Base-by-base conservation (phyloP, 768 basidiomycete species). In the Mycena galericulata region DNA sequence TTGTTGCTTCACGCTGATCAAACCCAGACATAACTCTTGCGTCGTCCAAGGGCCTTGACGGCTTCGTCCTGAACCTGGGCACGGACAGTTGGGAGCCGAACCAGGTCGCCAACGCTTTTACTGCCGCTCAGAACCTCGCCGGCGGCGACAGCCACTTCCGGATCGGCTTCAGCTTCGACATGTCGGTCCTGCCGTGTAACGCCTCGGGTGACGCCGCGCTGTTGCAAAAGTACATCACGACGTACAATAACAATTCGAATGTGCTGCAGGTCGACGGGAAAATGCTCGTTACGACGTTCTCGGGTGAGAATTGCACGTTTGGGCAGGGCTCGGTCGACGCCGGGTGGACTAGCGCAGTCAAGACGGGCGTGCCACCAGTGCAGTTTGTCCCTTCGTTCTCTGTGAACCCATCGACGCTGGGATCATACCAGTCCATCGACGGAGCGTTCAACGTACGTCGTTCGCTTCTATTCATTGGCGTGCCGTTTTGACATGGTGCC, bases 151-250 rank as follows among this genome's bases (percentile, higher is more conserved):
- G 29, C 30, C 6, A 8, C 14, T 53, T 53, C 50, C 27, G 50
- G 17, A 30, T 53, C 50, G 50, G 50, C 27, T 53, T 53, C 50
- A 53, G 50, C 32, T 53, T 53, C 50, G 50, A 53, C 50, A 53
- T 53, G 50, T 32, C 50, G 7, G 30, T 34, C 30, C 30, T 53
- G 27, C 50, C 50, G 27, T 53, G 50, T 20, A n/a, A 27, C 29
- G 29, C 29, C 9, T 5, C 50, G 17, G 18, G 9, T 29, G 50
- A 53, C 32, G 18, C 29, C 20, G 29, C 50, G 12, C 50, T 53
- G 15, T 18, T 53, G 29, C 50, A 53, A 29, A 53, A 32, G 29
- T 53, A 53, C 50, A 53, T 53, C 50, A 53, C 27, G 18, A 53
- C 27, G 18, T 53, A 53, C 32, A 53, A 20, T 29, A 34, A 12